phyloP scores from a whole-genome alignment of 2,329 filamentous ascomycete genomes.

The Monilinia fructicola region DNA sequence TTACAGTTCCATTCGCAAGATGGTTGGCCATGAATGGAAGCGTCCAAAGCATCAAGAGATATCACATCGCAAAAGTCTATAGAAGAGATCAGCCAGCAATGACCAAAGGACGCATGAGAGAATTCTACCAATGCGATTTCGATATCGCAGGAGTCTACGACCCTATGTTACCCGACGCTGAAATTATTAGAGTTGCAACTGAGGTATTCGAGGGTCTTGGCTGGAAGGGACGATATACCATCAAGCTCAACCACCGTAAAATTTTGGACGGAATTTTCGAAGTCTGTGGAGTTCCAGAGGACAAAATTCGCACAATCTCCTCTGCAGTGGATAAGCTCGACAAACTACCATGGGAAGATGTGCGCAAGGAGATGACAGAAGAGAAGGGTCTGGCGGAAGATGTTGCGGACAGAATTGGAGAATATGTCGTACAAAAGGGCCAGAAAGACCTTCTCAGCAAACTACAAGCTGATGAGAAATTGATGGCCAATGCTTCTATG shows the following conservation, averaged over 20 bases:
- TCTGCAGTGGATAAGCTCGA: slow-evolving; percentile 95
- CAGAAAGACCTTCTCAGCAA: slow-evolving; percentile 70
- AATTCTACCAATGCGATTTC: slow-evolving; percentile 98
- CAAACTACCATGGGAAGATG: slow-evolving; percentile 87
- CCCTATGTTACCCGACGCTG: slow-evolving; percentile 87
- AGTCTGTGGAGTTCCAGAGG: slow-evolving; percentile 81
- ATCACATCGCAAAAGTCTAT: slow-evolving; percentile 94
- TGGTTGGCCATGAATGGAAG: slow-evolving; percentile 86
- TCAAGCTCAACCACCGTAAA: slow-evolving; percentile 94
- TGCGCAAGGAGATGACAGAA: slow-evolving; percentile 88
- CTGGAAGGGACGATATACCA: slow-evolving; percentile 65
- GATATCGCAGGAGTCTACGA: slow-evolving; percentile 89
- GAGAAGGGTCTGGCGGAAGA: slow-evolving; percentile 78
- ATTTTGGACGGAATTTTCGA: slow-evolving; percentile 91
- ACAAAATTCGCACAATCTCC: slow-evolving; percentile 86
- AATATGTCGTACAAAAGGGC: slow-evolving; percentile 78
- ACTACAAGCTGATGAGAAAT: slow-evolving; percentile 64
- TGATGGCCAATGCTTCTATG: slow-evolving; percentile 71
- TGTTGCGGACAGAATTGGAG: slow-evolving; percentile 83
- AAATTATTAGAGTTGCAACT: slow-evolving; percentile 78
- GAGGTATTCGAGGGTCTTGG: slow-evolving; percentile 83
- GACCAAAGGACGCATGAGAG: slow-evolving; percentile 88
- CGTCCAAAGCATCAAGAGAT: slow-evolving; percentile 83
- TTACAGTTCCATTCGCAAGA: slow-evolving; percentile 87
- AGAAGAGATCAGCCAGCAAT: slow-evolving; percentile 80